Evolutionary conservation across 768 basidiomycete genomes (phyloP).

Genomic region (Boletus coccyginus): DNA sequence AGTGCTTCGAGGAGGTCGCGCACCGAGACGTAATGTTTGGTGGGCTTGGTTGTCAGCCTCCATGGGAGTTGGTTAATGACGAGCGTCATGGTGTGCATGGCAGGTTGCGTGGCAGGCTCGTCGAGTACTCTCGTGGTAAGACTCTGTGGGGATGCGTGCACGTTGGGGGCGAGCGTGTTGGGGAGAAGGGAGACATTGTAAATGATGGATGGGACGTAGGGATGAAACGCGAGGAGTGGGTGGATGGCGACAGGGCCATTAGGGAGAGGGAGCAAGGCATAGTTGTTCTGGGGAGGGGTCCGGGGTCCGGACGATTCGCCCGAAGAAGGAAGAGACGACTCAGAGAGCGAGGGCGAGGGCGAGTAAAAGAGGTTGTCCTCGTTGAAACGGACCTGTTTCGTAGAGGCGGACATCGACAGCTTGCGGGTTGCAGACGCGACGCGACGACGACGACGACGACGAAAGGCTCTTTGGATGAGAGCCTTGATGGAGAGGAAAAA

Average conservation of each 20-base stretch:
- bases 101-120: slow-evolving; percentile 32
- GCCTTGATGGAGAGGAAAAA: slow-evolving; percentile 9
- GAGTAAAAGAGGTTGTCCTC: slow-evolving; percentile 34
- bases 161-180: slow-evolving; percentile 19
- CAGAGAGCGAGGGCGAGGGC: slow-evolving; percentile 28
- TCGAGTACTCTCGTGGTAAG: slow-evolving; percentile 24
- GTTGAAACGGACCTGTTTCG: slow-evolving; percentile 32
- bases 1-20: slow-evolving; percentile 49
- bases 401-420: slow-evolving; percentile 27
- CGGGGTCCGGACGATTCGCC: slow-evolving; percentile 27
- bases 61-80: slow-evolving; percentile 33
- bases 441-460: slow-evolving; percentile 13
- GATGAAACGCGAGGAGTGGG: slow-evolving; percentile 30
- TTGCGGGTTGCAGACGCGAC: not conserved
- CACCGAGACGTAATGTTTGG: slow-evolving; percentile 35
- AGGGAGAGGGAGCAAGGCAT: slow-evolving; percentile 19
- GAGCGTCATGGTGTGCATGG: slow-evolving; percentile 29
- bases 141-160: slow-evolving; percentile 23
- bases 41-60: slow-evolving; percentile 30
- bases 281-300: slow-evolving; percentile 29
- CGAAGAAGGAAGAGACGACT: slow-evolving; percentile 31
- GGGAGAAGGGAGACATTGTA: slow-evolving; percentile 23
- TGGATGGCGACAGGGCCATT: slow-evolving; percentile 29
- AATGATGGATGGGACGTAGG: slow-evolving; percentile 18
- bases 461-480: slow-evolving; percentile 12